Base-by-base conservation (phyloP, 805 yeast species). In the Zygosaccharomyces siamensis region DNA sequence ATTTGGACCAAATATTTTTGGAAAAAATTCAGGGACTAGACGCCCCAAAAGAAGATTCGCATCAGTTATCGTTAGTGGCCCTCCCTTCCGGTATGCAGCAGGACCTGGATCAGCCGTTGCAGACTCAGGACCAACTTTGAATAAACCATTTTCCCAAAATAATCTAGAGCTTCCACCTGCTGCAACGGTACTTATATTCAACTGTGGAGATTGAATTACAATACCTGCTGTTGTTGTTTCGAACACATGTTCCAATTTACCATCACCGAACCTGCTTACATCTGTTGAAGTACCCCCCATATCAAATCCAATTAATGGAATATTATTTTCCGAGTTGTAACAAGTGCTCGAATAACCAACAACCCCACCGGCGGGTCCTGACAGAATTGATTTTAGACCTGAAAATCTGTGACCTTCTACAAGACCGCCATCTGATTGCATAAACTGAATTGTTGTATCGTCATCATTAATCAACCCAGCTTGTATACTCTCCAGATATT, bases 281-380 rank as follows among this genome's bases (percentile, higher is more conserved):
- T 88, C 95, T 1, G 95, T 87, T 0, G 92, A 84, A 1, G 96
- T 87, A 43, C 96, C 96, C 43, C 96, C 96, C 90, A 87, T 86
- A 66, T 87, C 96, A 56, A 87, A 85, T 0, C 93, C 95, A 48
- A 87, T 77, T 41, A 85, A 72, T 0, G 95, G 89, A 21, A 76
- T 74, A 10, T 69, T 67, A 47, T 77, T 76, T n/a, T 68, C 59
- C 1, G 70, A 67, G 51, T 80, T 74, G 62, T 75, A 88, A 52
- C 96, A 86, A 0, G 98, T 90, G 45, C 80, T 76, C 0, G 96
- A 87, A 58, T 81, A 87, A 0, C 98, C 98, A 30, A 92, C 97
- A 50, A 92, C 95, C 43, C 98, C 98, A 33, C 98, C 98, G 7
- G 98, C 98, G 2, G 98, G 98, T 2, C 98, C 98, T 1, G 97